Evolutionary conservation across 331 rosid species (phyloP), one percentile per base, ranked within the genome.

Genomic region (Malus hybrid): DNA sequence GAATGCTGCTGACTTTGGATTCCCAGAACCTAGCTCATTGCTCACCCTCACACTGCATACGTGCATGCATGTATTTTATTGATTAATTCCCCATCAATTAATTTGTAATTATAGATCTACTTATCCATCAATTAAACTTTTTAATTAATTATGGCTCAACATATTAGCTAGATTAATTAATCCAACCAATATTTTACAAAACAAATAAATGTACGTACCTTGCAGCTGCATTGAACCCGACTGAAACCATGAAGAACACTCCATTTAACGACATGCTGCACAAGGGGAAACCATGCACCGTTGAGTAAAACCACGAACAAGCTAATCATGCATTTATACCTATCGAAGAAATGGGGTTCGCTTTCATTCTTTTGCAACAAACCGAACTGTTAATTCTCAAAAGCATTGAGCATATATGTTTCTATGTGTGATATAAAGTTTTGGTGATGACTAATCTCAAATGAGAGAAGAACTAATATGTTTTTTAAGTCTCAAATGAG

Each of bases 21-120:
- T 82, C 72, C 89, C 90, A 27, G 86, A 86, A n/a, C 97, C 97
- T 5, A 92, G 66, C 81, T 92, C 96, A 64, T 92, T 92, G 79
- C 97, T 85, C 61, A 92, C 90, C 76, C 97, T 84, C 65, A 89
- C 95, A 62, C 97, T 91, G 87, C 24, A 13, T 10, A 2, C 22
- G 5, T 20, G 44, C 44, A 9, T 36, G 42, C 42, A 36, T 36
- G 42, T 8, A 36, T 36, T 36, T 36, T 16, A 50, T 50, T 50
- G 18, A 50, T 11, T 27, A 9, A 36, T 36, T 36, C 11, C 10
- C n/a, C 34, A 62, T 6, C 6, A 6, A 28, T 11, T 24, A 61
- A 28, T 62, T 22, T 22, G 15, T 59, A 13, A 62, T 62, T 62
- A 28, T 16, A 50, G 18, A 50, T 15, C 56, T 50, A 16, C 56